Evolutionary conservation across 371 early-diverging fungal species (phyloP).

Genomic region (Syncephalastrum monosporum): DNA sequence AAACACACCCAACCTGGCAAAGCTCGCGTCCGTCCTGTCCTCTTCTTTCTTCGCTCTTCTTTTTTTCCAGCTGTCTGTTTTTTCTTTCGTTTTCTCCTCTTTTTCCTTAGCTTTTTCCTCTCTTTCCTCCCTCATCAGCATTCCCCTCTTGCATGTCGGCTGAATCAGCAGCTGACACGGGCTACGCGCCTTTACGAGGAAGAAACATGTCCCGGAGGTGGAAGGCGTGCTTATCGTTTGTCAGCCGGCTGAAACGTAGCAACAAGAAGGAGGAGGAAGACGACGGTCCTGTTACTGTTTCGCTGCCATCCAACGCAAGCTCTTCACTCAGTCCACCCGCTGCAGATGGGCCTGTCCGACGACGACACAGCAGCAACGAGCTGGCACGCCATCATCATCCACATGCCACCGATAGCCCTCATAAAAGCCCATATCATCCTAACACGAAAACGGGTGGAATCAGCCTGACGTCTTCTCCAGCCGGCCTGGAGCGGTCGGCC

Average conservation of each 20-base stretch:
- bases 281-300: neutral
- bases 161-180: constrained; percentile 5
- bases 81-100: constrained; percentile 40
- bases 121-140: constrained; percentile 27
- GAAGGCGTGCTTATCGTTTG: constrained; percentile 1
- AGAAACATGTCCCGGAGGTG: constrained; percentile 7
- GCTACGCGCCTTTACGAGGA: constrained; percentile 7
- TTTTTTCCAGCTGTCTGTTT: constrained; percentile 39
- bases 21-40: constrained; percentile 7
- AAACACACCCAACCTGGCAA: constrained; percentile 7
- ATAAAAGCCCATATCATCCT: no score
- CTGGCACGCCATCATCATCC: constrained; percentile 5
- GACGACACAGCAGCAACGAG: constrained; percentile 13
- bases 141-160: constrained; percentile 10
- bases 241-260: neutral
- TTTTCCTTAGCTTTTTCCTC: constrained; percentile 38
- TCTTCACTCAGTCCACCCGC: neutral
- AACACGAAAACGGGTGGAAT: no score
- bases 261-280: neutral
- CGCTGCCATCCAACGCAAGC: no score
- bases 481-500: no score
- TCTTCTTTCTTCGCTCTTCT: constrained; percentile 20
- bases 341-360: neutral
- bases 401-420: no score
- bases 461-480: no score